These are phyloP conservation scores for Ascomycota sp. DNA, from an alignment of 2,329 filamentous ascomycete genomes.

Conservation along the genomic window DNA sequence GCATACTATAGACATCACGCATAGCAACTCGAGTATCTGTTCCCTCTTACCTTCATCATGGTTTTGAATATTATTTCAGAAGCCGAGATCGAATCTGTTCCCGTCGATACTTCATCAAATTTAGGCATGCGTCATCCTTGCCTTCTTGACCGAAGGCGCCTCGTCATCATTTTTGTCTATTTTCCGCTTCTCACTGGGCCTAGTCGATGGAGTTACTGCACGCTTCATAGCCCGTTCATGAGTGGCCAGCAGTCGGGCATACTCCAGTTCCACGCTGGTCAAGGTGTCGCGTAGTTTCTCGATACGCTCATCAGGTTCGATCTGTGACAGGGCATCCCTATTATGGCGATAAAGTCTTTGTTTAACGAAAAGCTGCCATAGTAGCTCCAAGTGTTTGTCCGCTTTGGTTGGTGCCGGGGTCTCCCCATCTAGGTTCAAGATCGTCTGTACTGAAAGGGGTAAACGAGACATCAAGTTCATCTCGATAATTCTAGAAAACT, in stretches of 20 bases:
- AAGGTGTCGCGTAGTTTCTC: slow-evolving; percentile 54
- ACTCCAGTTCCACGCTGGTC: slow-evolving; percentile 48
- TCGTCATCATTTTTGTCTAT: slow-evolving; percentile 10
- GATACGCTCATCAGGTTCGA: slow-evolving; percentile 47
- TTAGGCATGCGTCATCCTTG: slow-evolving; percentile 16
- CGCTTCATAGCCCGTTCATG: slow-evolving; percentile 18
- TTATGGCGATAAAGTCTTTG: slow-evolving; percentile 59
- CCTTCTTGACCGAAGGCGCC: slow-evolving; percentile 23
- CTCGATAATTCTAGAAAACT: slow-evolving; percentile 55
- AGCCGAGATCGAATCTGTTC: no score
- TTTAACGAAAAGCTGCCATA: slow-evolving; percentile 62
- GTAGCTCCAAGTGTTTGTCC: slow-evolving; percentile 41
- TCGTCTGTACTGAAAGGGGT: slow-evolving; percentile 33
- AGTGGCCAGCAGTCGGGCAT: slow-evolving; percentile 39
- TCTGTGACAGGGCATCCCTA: slow-evolving; percentile 45
- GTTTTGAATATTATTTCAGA: no score
- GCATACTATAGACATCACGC: no score
- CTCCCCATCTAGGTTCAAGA: slow-evolving; percentile 21
- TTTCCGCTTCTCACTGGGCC: slow-evolving; percentile 25
- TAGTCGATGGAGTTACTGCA: slow-evolving; percentile 2
- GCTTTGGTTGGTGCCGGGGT: slow-evolving; percentile 24
- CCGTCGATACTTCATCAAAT: background rate
- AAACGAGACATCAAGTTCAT: slow-evolving; percentile 50
- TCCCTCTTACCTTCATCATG: no score
- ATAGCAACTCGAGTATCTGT: no score